Evolutionary conservation across 1,284 basidiomycete species (phyloP), one percentile per base, ranked within the genome.

Genomic region (Stygiomarasmius scandens): DNA sequence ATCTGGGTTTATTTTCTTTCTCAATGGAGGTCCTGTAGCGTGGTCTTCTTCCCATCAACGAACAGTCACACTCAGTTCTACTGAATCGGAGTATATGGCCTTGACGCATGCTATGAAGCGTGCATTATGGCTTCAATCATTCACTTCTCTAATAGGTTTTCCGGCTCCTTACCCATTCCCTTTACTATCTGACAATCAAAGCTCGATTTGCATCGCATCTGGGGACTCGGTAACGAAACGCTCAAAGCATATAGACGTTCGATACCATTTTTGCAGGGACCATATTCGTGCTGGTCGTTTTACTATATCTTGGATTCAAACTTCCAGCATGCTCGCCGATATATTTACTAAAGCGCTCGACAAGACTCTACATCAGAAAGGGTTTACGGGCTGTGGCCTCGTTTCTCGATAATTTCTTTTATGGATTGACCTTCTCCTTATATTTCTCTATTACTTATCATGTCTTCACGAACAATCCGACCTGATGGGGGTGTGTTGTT

Each of bases 201-300:
- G 43, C 6, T 44, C 54, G 3, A 41, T 49, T 45, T 75, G 54
- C 73, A 73, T 55, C 61, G 69, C 54, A 14, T 24, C 24, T 11
- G 36, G 36, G 20, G 10, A 27, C 20, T 48, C 54, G 14, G 36
- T 24, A 19, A 25, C 46, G 19, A n/a, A 66, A 0, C 50, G 69
- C 10, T 76, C 71, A 0, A 78, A 77, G 55, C 77, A 80, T 58
- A 77, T 79, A 36, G 69, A 75, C 53, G 64, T 74, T 25, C 54
- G 56, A 1, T 67, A 68, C 53, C 75, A 77, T 58, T 71, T 67
- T 48, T 61, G 74, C 25, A 64, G 70, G 1, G 67, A 74, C 19
- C 65, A 71, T 2, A 64, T 75, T 34, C 51, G 61, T 16, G 52
- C 61, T 16, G 56, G 61, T 12, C 23, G 19, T 24, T 46, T 36